Base-by-base conservation (phyloP, 495 filamentous ascomycete species). In the Annulohypoxylon moriforme region DNA sequence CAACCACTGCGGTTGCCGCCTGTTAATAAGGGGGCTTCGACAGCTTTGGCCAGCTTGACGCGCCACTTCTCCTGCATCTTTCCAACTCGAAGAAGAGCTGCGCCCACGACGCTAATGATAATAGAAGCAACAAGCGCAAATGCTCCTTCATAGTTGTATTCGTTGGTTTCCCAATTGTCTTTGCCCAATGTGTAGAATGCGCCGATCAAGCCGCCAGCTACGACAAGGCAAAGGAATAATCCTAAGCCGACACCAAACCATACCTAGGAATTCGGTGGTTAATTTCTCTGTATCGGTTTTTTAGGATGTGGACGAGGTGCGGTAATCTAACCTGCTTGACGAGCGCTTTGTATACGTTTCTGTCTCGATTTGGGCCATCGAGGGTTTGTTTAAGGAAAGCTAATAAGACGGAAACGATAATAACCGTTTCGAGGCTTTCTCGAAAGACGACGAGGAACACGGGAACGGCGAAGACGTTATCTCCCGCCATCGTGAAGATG, bases 381-480 rank as follows among this genome's bases (percentile, higher is more conserved):
- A 96, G 84, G 0, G 91, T 89, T 72, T 94, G 91, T 74, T 93
- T 94, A 49, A 96, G 81, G 74, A 93, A 96, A 25, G 93, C 88
- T 52, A 97, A 83, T 3, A 97, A 83, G 18, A 96, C 89, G 1
- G 93, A 95, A 38, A 96, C 89, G 65, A 97, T 91, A 74, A 96
- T 91, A 64, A 85, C 88, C 0, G 89, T 91, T 78, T 97, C 93
- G 22, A 97, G 81, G 34, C 89, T 89, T 83, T 97, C 93, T 75
- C 93, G 91, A 74, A 96, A 94, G 73, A 89, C 88, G 76, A 97
- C 90, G 81, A 97, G 94, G 81, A 96, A 97, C 52, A 96, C 86
- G 56, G 89, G 89, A 9, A 91, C 85, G 52, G 88, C 81, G 72
- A 91, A 92, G 67, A 91, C 87, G 40, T 34, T 44, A 69, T 89